These are phyloP conservation scores for Populus hybrid DNA, from an alignment of 441 rosid genomes.

Conservation along the genomic window DNA sequence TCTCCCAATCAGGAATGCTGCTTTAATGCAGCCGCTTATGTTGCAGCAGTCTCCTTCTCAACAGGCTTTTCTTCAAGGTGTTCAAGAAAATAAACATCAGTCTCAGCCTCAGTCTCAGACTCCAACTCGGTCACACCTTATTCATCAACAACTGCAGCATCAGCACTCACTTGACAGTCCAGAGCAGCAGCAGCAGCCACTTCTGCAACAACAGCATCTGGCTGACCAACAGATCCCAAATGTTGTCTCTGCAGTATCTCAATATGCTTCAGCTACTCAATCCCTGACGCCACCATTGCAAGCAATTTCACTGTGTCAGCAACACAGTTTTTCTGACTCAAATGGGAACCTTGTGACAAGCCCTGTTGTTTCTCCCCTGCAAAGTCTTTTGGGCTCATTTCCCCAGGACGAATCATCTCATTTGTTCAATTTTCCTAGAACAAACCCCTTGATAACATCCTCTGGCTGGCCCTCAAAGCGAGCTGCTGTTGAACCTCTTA, in stretches of 20 bases:
- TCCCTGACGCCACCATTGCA: constrained; percentile 59
- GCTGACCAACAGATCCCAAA: constrained; percentile 58
- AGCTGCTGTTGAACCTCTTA: constrained; percentile 72
- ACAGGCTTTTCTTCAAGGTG: constrained; percentile 45
- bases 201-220: constrained; percentile 48
- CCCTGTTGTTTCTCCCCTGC: constrained; percentile 66
- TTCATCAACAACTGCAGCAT: constrained; percentile 70
- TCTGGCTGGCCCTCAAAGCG: constrained; percentile 90
- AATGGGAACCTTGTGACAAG: constrained; percentile 57
- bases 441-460: constrained; percentile 52
- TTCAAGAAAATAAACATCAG: constrained; percentile 53
- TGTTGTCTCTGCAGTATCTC: constrained; percentile 55
- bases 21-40: constrained; percentile 64
- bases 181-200: constrained; percentile 38
- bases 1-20: constrained; percentile 46
- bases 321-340: constrained; percentile 79
- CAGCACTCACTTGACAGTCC: constrained; percentile 45
- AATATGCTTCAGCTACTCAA: constrained; percentile 58
- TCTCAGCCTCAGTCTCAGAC: constrained; percentile 38
- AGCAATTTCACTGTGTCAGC: constrained; percentile 65
- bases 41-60: constrained; percentile 68
- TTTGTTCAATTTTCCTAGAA: constrained; percentile 57
- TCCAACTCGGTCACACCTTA: constrained; percentile 51
- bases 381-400: constrained; percentile 73
- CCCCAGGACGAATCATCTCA: constrained; percentile 75